Percentiles rank a stretch among this genome's conserved stretches.
phyloP scores from a whole-genome alignment of 2,329 filamentous ascomycete species.

The Phyllosticta citrichinensis region DNA sequence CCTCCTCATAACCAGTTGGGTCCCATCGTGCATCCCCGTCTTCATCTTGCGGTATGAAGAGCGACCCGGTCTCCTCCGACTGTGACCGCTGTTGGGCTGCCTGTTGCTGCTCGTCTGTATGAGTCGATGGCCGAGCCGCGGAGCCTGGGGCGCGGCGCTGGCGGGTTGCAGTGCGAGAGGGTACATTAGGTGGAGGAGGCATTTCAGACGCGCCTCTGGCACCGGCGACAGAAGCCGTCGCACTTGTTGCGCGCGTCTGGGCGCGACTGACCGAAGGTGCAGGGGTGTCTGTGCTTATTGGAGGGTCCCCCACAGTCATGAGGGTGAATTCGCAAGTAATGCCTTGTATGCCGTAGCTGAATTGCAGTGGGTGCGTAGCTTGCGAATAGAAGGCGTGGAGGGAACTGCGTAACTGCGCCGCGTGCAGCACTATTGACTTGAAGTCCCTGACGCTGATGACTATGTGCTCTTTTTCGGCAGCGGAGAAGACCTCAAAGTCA shows the following conservation, averaged over 20 bases:
- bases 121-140: constrained; percentile 14
- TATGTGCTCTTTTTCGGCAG: constrained; percentile 67
- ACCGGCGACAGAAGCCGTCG: not conserved
- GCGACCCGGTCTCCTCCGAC: constrained; percentile 47
- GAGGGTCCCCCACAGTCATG: constrained; percentile 65
- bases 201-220: constrained; percentile 22
- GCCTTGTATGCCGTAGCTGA: constrained; percentile 59
- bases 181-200: constrained; percentile 31
- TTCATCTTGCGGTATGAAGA: constrained; percentile 54
- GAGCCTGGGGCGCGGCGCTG: constrained; percentile 20
- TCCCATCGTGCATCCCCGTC: constrained; percentile 66
- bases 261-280: not conserved
- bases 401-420: constrained; percentile 56
- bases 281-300: not conserved
- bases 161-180: constrained; percentile 22
- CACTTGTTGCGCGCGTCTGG: constrained; percentile 9
- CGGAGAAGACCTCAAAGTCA: constrained; percentile 65
- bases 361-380: constrained; percentile 61
- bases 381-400: constrained; percentile 61
- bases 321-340: constrained; percentile 68
- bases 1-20: constrained; percentile 55
- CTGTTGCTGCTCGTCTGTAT: constrained; percentile 14
- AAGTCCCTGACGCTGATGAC: constrained; percentile 78
- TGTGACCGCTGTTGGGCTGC: constrained; percentile 14
- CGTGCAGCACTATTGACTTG: constrained; percentile 66